These are phyloP conservation scores for Coemansia sp. DNA, from an alignment of 192 early-diverging fungal species.

Conservation along the genomic window DNA sequence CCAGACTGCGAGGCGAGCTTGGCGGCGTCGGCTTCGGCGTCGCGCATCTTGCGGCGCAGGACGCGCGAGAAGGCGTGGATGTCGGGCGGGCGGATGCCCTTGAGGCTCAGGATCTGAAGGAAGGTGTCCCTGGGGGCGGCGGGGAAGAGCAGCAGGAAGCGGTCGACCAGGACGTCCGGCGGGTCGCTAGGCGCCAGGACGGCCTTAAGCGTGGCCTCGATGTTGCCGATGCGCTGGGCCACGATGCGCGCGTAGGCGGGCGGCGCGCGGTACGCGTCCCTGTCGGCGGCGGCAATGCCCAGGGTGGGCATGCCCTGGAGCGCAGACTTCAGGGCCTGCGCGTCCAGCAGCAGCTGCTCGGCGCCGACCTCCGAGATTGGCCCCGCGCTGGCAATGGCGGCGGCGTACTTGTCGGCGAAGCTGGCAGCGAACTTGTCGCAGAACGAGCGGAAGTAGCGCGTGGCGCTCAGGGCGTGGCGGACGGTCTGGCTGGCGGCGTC, in stretches of 20 bases:
- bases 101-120: slow-evolving; percentile 82
- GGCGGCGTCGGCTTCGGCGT: background rate
- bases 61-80: slow-evolving; percentile 51
- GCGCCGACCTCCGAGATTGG: slow-evolving; percentile 93
- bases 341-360: slow-evolving; percentile 95
- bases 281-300: slow-evolving; percentile 38
- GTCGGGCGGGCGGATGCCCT: slow-evolving; percentile 69
- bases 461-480: slow-evolving; percentile 65
- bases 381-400: slow-evolving; percentile 73
- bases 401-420: slow-evolving; percentile 69
- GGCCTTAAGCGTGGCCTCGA: slow-evolving; percentile 90
- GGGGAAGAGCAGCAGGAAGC: slow-evolving; percentile 85
- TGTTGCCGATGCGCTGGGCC: slow-evolving; percentile 73
- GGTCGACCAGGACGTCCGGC: slow-evolving; percentile 79
- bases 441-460: slow-evolving; percentile 83
- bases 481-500: slow-evolving; percentile 60
- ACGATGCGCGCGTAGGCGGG: slow-evolving; percentile 84
- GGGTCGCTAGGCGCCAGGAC: slow-evolving; percentile 86
- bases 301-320: slow-evolving; percentile 75
- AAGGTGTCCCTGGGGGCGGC: slow-evolving; percentile 71
- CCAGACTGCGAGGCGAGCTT: background rate
- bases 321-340: slow-evolving; percentile 85
- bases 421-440: slow-evolving; percentile 93
- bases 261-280: slow-evolving; percentile 2
- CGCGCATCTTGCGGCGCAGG: slow-evolving; percentile 19